phyloP scores from a whole-genome alignment of 768 basidiomycete species.

The Ephemerocybe angulata region DNA sequence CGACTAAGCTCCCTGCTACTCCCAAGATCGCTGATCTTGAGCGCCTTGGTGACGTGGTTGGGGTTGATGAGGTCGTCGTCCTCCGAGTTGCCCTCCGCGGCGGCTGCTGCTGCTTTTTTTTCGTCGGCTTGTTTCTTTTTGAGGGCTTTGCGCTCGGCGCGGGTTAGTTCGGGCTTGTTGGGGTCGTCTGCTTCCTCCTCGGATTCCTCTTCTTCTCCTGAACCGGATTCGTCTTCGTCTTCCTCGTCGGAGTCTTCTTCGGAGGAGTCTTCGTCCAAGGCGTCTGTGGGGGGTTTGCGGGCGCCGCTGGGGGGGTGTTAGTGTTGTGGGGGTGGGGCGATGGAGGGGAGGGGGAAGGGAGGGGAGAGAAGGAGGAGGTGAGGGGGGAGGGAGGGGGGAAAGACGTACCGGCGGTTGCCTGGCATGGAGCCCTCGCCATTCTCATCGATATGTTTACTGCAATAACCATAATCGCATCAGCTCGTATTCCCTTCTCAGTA shows the following conservation, averaged over 20 bases:
- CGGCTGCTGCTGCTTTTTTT: conserved; percentile 34
- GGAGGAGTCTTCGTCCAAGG: conserved; percentile 36
- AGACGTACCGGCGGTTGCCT: conserved; percentile 3
- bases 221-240: conserved; percentile 36
- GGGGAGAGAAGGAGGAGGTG: background rate
- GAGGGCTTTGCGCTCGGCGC: conserved; percentile 69
- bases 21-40: conserved; percentile 73
- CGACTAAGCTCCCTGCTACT: conserved; percentile 59
- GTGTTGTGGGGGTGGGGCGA: background rate
- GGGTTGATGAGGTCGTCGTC: conserved; percentile 76
- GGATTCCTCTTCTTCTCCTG: conserved; percentile 37
- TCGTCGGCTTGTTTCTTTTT: conserved; percentile 76
- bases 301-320: background rate
- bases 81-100: conserved; percentile 49
- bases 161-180: conserved; percentile 56
- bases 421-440: no score
- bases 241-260: conserved; percentile 45
- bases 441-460: no score
- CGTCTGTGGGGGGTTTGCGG: conserved; percentile 37
- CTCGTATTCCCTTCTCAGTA: no score
- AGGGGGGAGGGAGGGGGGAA: background rate
- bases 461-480: no score
- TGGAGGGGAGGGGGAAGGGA: background rate
- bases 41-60: conserved; percentile 69
- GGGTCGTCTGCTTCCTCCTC: conserved; percentile 40